Evolutionary conservation across 768 basidiomycete genomes (phyloP).

Genomic region (Boletellus ananiceps): DNA sequence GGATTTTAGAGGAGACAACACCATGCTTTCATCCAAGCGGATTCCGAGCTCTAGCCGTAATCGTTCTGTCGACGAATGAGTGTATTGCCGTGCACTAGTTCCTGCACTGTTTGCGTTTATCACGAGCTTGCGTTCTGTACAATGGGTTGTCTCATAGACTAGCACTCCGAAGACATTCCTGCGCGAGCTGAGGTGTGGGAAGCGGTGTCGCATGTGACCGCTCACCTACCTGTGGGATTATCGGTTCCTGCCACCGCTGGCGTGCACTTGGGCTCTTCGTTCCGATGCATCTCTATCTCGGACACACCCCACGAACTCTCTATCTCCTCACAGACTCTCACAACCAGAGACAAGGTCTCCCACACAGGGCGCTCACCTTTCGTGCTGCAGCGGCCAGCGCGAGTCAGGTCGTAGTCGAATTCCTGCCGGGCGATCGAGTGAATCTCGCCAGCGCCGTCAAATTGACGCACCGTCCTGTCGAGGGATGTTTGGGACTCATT

Average conservation of each 20-base stretch:
- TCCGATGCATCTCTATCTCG: slow-evolving; percentile 71
- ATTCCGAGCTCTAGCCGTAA: slow-evolving; percentile 5
- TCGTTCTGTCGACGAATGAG: slow-evolving; percentile 13
- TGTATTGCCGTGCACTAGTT: not conserved
- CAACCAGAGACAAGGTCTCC: slow-evolving; percentile 58
- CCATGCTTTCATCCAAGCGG: slow-evolving; percentile 17
- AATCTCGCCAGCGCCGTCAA: slow-evolving; percentile 60
- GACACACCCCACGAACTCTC: slow-evolving; percentile 61
- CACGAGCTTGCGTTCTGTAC: slow-evolving; percentile 2
- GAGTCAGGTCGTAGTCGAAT: slow-evolving; percentile 80
- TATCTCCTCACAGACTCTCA: slow-evolving; percentile 69
- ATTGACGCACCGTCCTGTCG: slow-evolving; percentile 66
- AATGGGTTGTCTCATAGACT: not conserved
- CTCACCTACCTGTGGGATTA: too few relatives aligned
- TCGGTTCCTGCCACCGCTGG: too few relatives aligned
- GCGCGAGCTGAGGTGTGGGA: not conserved
- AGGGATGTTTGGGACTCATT: slow-evolving; percentile 83
- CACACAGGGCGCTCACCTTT: slow-evolving; percentile 65
- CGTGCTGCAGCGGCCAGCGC: slow-evolving; percentile 51
- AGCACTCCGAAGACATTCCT: not conserved
- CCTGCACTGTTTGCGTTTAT: not conserved
- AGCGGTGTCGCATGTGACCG: too few relatives aligned
- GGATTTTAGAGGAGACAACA: slow-evolving; percentile 16
- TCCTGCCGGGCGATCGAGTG: slow-evolving; percentile 68
- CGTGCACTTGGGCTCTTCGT: not conserved